Percentiles rank a stretch among this genome's conserved stretches.
Conservation (phyloP, 2,329 filamentous ascomycete genomes). For the Cytospora mali region DNA sequence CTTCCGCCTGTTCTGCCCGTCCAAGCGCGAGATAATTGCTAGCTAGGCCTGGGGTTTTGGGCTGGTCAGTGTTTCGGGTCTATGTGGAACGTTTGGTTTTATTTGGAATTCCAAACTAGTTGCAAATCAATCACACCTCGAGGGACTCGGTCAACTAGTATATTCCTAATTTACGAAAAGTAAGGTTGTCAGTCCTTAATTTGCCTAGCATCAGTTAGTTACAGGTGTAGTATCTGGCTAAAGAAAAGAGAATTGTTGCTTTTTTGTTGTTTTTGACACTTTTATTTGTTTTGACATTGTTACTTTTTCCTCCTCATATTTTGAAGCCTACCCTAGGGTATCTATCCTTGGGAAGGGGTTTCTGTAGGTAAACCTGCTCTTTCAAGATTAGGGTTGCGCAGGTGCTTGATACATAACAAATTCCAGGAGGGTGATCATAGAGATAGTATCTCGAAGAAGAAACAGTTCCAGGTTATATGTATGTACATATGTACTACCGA, state of each 20-base stretch:
- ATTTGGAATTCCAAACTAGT: not conserved
- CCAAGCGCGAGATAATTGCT: not conserved
- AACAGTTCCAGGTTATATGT: too few species aligned
- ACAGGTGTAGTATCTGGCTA: not conserved
- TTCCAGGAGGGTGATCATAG: too few species aligned
- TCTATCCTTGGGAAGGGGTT: too few species aligned
- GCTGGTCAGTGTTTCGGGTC: not conserved
- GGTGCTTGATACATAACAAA: too few species aligned
- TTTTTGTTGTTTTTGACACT: not conserved
- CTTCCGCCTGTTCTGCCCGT: not conserved
- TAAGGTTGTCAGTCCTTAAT: not conserved
- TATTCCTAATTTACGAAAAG: not conserved
- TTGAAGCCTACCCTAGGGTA: too few species aligned
- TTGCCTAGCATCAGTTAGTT: not conserved
- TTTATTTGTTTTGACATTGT: not conserved
- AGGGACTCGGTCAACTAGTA: not conserved
- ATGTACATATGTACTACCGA: too few species aligned
- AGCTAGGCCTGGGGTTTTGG: too few species aligned
- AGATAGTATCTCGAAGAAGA: too few species aligned
- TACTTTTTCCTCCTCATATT: not conserved
- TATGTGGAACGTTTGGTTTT: not conserved
- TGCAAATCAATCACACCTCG: not conserved
- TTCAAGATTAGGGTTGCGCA: too few species aligned
- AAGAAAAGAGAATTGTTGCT: not conserved
- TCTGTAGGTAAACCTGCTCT: too few species aligned